Percentiles rank a stretch among this genome's conserved stretches.
These are phyloP conservation scores for Rhizophagus sp. DNA, from an alignment of 192 early-diverging fungal species.

Conservation along the genomic window DNA sequence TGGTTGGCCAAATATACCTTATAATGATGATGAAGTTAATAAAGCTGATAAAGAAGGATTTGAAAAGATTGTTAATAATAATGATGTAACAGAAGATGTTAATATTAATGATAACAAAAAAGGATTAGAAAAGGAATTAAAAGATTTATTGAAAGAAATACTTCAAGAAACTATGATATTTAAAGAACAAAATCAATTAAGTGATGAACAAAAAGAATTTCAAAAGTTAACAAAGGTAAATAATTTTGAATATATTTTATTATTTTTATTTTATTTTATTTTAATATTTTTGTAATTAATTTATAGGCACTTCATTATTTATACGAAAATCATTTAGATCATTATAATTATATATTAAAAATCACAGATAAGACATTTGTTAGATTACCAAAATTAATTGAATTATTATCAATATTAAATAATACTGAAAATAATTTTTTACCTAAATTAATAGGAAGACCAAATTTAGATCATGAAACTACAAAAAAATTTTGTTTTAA, in stretches of 20 bases:
- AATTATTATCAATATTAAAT: neutral
- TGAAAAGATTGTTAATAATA: neutral
- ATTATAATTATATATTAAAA: constrained; percentile 28
- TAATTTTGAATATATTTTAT: neutral
- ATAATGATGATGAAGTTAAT: neutral
- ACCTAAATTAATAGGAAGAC: constrained; percentile 17
- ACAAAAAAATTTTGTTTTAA: constrained; percentile 13
- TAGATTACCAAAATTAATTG: constrained; percentile 10
- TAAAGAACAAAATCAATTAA: constrained; percentile 2
- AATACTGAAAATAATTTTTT: neutral
- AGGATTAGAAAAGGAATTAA: neutral
- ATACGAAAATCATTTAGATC: constrained; percentile 22
- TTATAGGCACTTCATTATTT: constrained; percentile 14
- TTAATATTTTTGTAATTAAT: neutral
- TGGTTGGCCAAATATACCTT: constrained; percentile 24
- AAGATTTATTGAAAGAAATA: neutral
- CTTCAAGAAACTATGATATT: constrained; percentile 17
- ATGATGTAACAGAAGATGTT: neutral
- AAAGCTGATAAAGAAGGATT: neutral
- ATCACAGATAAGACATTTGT: constrained; percentile 19
- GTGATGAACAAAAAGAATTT: constrained; percentile 3
- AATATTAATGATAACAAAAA: neutral
- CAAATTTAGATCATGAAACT: neutral
- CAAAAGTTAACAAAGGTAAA: constrained; percentile 14
- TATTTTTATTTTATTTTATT: neutral